Conservation (phyloP, 345 rosid species). For the Populus deltoides region DNA sequence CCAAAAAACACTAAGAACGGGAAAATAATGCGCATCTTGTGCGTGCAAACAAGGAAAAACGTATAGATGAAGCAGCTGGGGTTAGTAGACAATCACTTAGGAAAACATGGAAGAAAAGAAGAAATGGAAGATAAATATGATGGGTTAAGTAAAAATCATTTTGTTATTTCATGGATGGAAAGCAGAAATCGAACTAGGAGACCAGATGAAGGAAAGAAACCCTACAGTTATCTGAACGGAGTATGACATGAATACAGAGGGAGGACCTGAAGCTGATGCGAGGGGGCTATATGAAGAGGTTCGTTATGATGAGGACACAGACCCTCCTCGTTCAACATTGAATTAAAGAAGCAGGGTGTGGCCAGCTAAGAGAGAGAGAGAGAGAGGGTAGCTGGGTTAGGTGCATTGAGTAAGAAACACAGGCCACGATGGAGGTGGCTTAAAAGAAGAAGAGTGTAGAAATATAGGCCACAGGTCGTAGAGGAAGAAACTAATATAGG, state of each 20-base stretch:
- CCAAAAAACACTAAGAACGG: too few relatives aligned
- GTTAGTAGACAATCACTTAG: too few relatives aligned
- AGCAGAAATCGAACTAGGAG: neutral
- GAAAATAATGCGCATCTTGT: too few relatives aligned
- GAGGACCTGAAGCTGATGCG: neutral
- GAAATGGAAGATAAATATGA: too few relatives aligned
- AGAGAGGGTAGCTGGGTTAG: constrained; percentile 12
- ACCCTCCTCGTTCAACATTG: constrained; percentile 22
- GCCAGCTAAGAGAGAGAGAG: constrained; percentile 45
- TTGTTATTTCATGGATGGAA: neutral
- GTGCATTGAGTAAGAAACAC: constrained; percentile 17
- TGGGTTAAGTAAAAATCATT: accelerated
- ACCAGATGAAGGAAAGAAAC: neutral
- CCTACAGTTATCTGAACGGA: neutral
- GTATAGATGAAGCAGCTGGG: too few relatives aligned
- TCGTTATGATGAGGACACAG: constrained; percentile 1
- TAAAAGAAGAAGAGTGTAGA: neutral
- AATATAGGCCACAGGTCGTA: constrained; percentile 36
- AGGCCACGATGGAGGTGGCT: too few relatives aligned
- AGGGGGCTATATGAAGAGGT: neutral
- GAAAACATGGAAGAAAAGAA: too few relatives aligned
- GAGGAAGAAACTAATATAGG: constrained; percentile 16
- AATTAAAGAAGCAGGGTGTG: constrained; percentile 33
- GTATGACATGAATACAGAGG: neutral
- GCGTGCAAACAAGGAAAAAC: too few relatives aligned